phyloP scores from a whole-genome alignment of 2,329 filamentous ascomycete species.

The Microsporum audouinii region DNA sequence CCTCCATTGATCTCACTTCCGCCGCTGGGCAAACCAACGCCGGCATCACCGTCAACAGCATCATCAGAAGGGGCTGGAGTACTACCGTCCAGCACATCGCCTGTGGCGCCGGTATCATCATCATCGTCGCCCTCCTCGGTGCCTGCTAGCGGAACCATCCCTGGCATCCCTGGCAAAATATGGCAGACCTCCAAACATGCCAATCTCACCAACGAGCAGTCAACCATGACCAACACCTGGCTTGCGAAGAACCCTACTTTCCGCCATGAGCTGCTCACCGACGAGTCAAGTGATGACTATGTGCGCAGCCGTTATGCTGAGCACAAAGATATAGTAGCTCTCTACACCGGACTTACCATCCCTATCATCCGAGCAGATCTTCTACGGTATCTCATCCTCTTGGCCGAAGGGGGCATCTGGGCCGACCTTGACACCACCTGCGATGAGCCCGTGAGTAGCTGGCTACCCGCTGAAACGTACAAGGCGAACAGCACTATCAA shows the following conservation, averaged over 20 bases:
- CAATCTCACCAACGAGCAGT: conserved; percentile 17
- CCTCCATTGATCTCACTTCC: background rate
- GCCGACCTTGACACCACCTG: conserved; percentile 32
- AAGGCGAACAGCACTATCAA: conserved; percentile 8
- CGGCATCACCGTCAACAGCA: background rate
- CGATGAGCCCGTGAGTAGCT: conserved; percentile 25
- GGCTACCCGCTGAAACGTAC: conserved; percentile 27
- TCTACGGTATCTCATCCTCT: conserved; percentile 34
- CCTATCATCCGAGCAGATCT: conserved; percentile 34
- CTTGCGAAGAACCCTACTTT: conserved; percentile 21
- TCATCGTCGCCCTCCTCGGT: background rate
- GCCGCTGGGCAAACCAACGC: background rate
- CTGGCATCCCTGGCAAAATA: conserved; percentile 15
- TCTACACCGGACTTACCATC: conserved; percentile 25
- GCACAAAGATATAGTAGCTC: conserved; percentile 30
- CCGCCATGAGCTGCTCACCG: conserved; percentile 22
- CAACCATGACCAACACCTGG: conserved; percentile 18
- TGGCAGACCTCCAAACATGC: conserved; percentile 18
- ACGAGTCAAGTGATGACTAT: conserved; percentile 22
- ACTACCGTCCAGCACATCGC: background rate
- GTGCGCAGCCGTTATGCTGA: conserved; percentile 24
- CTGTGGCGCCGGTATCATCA: background rate
- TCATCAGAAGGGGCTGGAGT: background rate
- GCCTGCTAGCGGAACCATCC: conserved; percentile 1
- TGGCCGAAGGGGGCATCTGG: conserved; percentile 33